phyloP scores from a whole-genome alignment of 2,329 filamentous ascomycete genomes.

The Fusarium heterosporum region DNA sequence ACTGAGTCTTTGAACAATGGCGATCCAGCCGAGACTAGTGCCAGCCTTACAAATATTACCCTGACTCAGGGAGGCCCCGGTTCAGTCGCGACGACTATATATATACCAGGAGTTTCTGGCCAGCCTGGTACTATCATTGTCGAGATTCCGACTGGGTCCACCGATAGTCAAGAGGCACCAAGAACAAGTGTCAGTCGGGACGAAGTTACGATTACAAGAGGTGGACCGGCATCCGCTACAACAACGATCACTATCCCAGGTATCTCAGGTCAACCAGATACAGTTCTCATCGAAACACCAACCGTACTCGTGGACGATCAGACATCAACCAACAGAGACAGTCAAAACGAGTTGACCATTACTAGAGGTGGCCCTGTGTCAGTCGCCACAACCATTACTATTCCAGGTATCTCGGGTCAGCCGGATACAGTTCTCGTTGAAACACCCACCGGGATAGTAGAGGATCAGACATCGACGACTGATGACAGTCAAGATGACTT shows the following conservation, averaged over 20 bases:
- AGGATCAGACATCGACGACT: background rate
- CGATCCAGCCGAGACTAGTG: background rate
- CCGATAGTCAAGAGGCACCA: background rate
- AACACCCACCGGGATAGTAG: background rate
- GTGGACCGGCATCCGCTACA: background rate
- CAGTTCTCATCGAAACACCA: background rate
- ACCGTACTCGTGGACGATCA: background rate
- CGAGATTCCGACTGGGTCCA: background rate
- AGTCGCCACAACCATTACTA: background rate
- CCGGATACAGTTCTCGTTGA: background rate
- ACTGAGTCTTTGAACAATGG: background rate
- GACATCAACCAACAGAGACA: background rate
- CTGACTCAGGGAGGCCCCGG: background rate
- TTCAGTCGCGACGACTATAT: background rate
- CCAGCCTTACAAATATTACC: background rate
- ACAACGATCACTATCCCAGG: conserved; percentile 8
- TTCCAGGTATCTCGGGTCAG: background rate
- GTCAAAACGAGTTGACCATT: background rate
- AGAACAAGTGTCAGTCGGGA: background rate
- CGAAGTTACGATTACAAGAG: conserved; percentile 9
- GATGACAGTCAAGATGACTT: background rate
- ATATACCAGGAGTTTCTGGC: background rate
- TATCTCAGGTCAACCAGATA: conserved; percentile 1
- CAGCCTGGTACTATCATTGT: conserved; percentile 1
- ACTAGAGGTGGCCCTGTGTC: conserved; percentile 1